These are phyloP conservation scores for Silybum marianum DNA, from an alignment of 129 eudicot species.

Conservation along the genomic window DNA sequence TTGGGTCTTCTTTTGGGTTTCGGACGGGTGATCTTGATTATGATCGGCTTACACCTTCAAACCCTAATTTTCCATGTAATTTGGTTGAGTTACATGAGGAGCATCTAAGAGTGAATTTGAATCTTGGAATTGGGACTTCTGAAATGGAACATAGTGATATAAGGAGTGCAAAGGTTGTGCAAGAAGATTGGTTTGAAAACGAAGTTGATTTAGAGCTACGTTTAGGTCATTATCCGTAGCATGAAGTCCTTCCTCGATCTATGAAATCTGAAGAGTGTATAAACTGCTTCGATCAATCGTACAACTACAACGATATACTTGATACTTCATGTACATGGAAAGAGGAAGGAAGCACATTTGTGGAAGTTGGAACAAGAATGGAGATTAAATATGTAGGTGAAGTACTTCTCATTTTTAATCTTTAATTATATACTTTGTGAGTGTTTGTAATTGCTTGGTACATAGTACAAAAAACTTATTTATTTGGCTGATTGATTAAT, in stretches of 20 bases:
- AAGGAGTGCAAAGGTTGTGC: conserved; percentile 23
- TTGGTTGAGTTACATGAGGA: conserved; percentile 29
- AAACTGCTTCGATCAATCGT: neutral
- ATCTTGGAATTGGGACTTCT: conserved; percentile 48
- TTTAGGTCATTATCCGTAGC: conserved; percentile 58
- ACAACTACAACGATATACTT: conserved; percentile 9
- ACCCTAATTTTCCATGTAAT: conserved; percentile 44
- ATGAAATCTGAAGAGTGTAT: neutral
- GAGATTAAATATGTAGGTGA: conserved; percentile 22
- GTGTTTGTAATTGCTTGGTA: conserved; percentile 30
- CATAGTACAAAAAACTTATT: conserved; percentile 11
- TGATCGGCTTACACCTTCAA: conserved; percentile 43
- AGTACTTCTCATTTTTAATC: conserved; percentile 25
- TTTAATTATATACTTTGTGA: conserved; percentile 13
- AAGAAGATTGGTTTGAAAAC: conserved; percentile 37
- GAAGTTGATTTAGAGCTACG: conserved; percentile 86
- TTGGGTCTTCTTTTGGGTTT: conserved; percentile 25
- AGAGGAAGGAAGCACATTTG: conserved; percentile 17
- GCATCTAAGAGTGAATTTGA: conserved; percentile 39
- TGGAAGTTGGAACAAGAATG: conserved; percentile 18
- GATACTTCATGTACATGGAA: conserved; percentile 10
- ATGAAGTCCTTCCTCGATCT: neutral
- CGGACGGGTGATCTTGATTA: conserved; percentile 35
- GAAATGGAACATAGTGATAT: conserved; percentile 3
- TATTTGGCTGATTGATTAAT: conserved; percentile 18